Evolutionary conservation across 768 basidiomycete genomes (phyloP), one percentile per base, ranked within the genome.

Genomic region (Tylopilus intermedius): DNA sequence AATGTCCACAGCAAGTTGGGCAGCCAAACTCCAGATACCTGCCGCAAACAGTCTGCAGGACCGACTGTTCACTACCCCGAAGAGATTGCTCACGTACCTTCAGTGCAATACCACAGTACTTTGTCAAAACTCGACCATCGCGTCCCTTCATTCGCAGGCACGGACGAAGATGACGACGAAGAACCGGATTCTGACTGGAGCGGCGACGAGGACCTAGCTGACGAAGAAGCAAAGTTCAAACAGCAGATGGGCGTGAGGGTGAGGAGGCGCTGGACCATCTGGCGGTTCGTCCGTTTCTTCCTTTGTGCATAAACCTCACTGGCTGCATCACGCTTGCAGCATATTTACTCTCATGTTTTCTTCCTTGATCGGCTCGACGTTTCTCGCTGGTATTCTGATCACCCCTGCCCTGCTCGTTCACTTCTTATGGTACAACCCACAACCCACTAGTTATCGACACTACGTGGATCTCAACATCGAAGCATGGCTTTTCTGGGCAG

Each of bases 401-500:
- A 65, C 82, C 0, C 81, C 83, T 21, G 84, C 80, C 8, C 59
- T 91, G 26, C 63, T 88, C 43, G 63, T 89, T 43, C 79, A 86
- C 57, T 82, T 87, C 65, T 79, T 79, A 64, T 90, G 83, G 83
- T 86, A 84, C 61, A 76, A 80, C 42, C 79, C 78, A 0, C 65
- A 86, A 50, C 79, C 76, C 7, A 78, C 78, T 15, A 72, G 75
- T 8, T 71, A 81, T 57, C 78, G 86, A 14, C 74, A 72, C 27
- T 86, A 77, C 56, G 76, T 88, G 55, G 77, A 77, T 49, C 77
- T 83, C 56, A 90, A 85, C 64, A 66, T 86, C 42, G 74, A 85
- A 64, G 84, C 86, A 3, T 91, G 88, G 88, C 72, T 90, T 3
- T 88, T 87, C 67, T 91, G 88, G 87, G 81, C 80, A 7, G 89